Evolutionary conservation across 164 flowering plant genomes (phyloP).

Genomic region (Aristolochia contorta): DNA sequence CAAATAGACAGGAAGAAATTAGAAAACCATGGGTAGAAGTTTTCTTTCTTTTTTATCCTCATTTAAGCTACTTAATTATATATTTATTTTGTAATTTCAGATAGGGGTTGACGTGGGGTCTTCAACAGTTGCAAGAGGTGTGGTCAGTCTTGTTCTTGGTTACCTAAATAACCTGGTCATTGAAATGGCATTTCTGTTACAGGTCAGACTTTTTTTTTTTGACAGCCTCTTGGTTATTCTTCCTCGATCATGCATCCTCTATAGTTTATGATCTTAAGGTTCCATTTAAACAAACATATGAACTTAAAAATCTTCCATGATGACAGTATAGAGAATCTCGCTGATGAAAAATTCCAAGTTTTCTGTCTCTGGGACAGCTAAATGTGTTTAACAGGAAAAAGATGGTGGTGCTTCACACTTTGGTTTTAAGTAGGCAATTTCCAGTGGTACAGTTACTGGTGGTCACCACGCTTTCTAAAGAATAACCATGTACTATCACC

Average conservation of each 20-base stretch:
- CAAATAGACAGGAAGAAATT: no score
- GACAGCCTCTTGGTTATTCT: neutral
- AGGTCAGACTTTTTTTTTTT: slow-evolving; percentile 33
- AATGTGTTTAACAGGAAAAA: neutral
- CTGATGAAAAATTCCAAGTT: neutral
- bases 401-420: neutral
- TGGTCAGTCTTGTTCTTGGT: slow-evolving; percentile 81
- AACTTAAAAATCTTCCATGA: neutral
- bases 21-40: neutral
- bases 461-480: neutral
- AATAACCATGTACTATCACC: neutral
- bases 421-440: neutral
- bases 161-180: slow-evolving; percentile 79
- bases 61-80: no score
- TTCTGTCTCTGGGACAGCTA: neutral
- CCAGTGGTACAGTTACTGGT: neutral
- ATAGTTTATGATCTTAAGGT: neutral
- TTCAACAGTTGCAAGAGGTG: slow-evolving; percentile 91
- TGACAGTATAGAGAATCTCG: neutral
- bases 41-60: no score
- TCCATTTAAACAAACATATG: neutral
- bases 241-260: no score
- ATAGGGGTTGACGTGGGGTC: slow-evolving; percentile 79
- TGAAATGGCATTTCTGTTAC: slow-evolving; percentile 91
- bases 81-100: slow-evolving; percentile 18